Evolutionary conservation across 2,329 filamentous ascomycete genomes (phyloP), one percentile per base, ranked within the genome.

Genomic region (Capronia coronata): DNA sequence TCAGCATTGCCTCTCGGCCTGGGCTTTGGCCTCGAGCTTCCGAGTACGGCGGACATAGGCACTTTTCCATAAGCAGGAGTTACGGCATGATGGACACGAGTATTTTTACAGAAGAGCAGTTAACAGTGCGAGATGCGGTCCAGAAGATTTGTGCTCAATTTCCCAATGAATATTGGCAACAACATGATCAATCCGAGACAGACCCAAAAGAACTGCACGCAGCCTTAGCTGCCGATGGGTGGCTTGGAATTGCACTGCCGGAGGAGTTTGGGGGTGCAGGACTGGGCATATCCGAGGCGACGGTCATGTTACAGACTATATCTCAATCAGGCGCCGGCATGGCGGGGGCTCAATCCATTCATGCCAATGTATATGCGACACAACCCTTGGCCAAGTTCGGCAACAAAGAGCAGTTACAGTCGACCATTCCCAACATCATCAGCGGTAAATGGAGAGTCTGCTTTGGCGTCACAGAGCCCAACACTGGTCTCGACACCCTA

Each of bases 261-360:
- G 84, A 89, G 63, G 73, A 78, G 0, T 75, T 88, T 0, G 87
- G 87, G 2, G 87, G 87, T 0, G 77, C 84, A 1, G 86, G 84
- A 0, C 68, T 94, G 7, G 54, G 82, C 7, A 88, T 94, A 29
- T 83, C 84, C 0, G 87, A 93, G 63, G 87, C 87, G 1, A 87
- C 83, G 0, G 86, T 91, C 77, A 91, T 93, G 86, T 77, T 93
- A 73, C 87, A 94, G 61, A 86, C 86, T 1, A 86, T 90, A 49
- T 73, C 83, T 0, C 84, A 89, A 68, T 83, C 79, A 1, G 87
- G 87, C 0, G 87, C 87, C 2, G 87, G 87, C 2, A 88, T 93
- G 73, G 85, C 85, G 13, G 79, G 79, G 0, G 78, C 80, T 1
- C 78, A 82, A 60, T 74, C 76, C 1, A 77, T 82, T 29, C 79